Evolutionary conservation across 1,139 yeast genomes (phyloP), one percentile per base, ranked within the genome.

Genomic region (Suhomyces wounanorum): DNA sequence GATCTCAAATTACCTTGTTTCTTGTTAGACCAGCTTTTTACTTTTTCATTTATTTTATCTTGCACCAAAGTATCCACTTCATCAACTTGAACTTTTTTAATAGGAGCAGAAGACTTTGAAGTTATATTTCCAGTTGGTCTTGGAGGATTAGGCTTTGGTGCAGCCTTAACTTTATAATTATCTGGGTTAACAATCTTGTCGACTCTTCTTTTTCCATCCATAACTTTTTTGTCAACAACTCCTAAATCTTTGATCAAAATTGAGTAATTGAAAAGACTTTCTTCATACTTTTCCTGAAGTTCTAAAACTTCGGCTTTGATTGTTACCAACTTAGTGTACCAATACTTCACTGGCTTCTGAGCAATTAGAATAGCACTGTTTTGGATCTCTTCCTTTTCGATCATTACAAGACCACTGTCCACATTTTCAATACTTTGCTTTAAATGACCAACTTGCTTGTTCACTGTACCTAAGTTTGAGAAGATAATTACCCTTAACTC

Each of bases 121-220:
- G 49, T 37, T 38, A 53, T 60, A 8, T 73, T 65, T 42, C 59
- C 60, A 1, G 68, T 60, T 7, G 54, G 52, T 30, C 17, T 49
- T 44, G 44, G 30, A 8, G 42, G 23, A 3, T 44, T 43, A 4
- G 62, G 50, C 45, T 51, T 53, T 9, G 64, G 53, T n/a, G 45
- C 30, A 1, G 68, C 60, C 28, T 54, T 54, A 7, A 42, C 51
- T 42, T 47, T 53, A 40, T 58, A 53, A 36, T 58, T 58, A 5
- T 52, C 59, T 1, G 90, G 90, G 50, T 83, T 77, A 23, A 90
- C 69, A 1, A 85, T 82, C 30, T 80, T 79, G 54, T 80, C 81
- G 52, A 96, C 89, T 53, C 99, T 78, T 61, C 95, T 78, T 63
- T 84, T 89, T 5, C 95, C 96, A 51, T 89, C 97, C 78, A 92